Evolutionary conservation across 2,329 filamentous ascomycete genomes (phyloP).

Genomic region (Ophiosphaerella herpotricha): DNA sequence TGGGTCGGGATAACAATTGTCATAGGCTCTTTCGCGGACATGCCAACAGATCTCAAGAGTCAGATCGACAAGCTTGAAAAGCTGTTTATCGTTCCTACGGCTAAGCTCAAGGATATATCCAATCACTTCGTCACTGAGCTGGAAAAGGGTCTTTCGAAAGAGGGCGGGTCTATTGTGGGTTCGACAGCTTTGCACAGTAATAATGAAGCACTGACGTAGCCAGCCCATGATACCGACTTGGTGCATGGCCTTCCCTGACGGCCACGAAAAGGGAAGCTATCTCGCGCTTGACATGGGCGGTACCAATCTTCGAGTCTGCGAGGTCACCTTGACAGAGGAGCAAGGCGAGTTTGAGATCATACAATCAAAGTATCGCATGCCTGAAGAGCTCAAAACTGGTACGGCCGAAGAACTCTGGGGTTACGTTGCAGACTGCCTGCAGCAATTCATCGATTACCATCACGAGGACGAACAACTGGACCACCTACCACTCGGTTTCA

Average conservation of each 20-base stretch:
- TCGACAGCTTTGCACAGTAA: conserved; percentile 77
- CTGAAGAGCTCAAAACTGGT: conserved; percentile 89
- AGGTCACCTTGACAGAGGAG: conserved; percentile 84
- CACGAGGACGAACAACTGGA: conserved; percentile 69
- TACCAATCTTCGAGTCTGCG: conserved; percentile 92
- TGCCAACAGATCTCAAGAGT: conserved; percentile 79
- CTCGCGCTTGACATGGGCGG: conserved; percentile 95
- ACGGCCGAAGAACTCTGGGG: conserved; percentile 88
- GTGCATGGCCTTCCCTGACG: conserved; percentile 90
- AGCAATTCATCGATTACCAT: conserved; percentile 90
- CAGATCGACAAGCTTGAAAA: conserved; percentile 87
- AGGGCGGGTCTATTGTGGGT: conserved; percentile 91
- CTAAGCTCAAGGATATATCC: conserved; percentile 87
- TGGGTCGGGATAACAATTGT: conserved; percentile 25
- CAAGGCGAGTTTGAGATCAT: conserved; percentile 95
- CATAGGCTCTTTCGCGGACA: conserved; percentile 84
- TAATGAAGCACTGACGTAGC: conserved; percentile 54
- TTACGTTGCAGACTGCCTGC: conserved; percentile 90
- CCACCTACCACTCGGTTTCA: conserved; percentile 83
- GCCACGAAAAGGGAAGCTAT: conserved; percentile 84
- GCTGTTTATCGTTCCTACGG: conserved; percentile 75
- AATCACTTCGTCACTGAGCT: conserved; percentile 89
- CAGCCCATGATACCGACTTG: conserved; percentile 98
- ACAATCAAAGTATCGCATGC: conserved; percentile 95
- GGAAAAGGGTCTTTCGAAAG: conserved; percentile 80